A percentile compares a stretch with the other conserved stretches of the same genome.
These are phyloP conservation scores for Lotmaria passim DNA, from an alignment of 208 protist species.

Conservation along the genomic window DNA sequence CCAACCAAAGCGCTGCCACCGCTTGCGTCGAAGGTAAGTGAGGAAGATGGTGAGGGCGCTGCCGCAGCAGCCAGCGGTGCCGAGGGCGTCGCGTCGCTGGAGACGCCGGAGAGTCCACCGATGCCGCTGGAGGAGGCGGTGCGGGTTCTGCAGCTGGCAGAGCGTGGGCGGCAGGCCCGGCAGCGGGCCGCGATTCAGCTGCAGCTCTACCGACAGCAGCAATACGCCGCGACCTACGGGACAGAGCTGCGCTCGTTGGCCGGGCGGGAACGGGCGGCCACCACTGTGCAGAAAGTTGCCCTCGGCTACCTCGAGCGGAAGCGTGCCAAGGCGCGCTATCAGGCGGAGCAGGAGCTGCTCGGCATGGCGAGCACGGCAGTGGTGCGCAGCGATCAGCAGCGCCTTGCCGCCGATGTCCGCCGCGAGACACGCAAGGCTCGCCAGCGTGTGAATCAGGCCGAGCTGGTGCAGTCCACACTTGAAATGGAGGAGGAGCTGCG, in stretches of 20 bases:
- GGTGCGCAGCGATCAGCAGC: slow-evolving; percentile 41
- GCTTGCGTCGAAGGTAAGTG: slow-evolving; percentile 6
- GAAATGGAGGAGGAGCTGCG: slow-evolving; percentile 82
- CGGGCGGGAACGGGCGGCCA: slow-evolving; percentile 87
- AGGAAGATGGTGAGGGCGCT: slow-evolving; percentile 1
- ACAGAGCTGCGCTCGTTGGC: slow-evolving; percentile 69
- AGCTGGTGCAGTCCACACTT: slow-evolving; percentile 82
- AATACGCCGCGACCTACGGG: slow-evolving; percentile 55
- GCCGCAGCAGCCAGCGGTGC: background rate
- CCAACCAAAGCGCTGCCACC: slow-evolving; percentile 42
- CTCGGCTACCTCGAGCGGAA: slow-evolving; percentile 89
- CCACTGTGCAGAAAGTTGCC: slow-evolving; percentile 88
- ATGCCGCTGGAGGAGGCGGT: slow-evolving; percentile 90
- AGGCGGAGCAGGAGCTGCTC: slow-evolving; percentile 89
- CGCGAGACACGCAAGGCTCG: slow-evolving; percentile 76
- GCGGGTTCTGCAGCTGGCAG: slow-evolving; percentile 90
- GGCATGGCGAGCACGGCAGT: slow-evolving; percentile 66
- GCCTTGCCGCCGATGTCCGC: slow-evolving; percentile 42
- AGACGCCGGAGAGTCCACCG: background rate
- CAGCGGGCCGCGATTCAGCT: slow-evolving; percentile 93
- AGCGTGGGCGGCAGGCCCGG: slow-evolving; percentile 95
- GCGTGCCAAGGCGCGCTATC: slow-evolving; percentile 60
- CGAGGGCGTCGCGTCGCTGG: background rate
- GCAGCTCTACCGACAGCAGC: slow-evolving; percentile 85
- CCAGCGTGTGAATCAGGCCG: slow-evolving; percentile 88